phyloP scores from a whole-genome alignment of 139 green algal species.

The Ostreobium quekettii region DNA sequence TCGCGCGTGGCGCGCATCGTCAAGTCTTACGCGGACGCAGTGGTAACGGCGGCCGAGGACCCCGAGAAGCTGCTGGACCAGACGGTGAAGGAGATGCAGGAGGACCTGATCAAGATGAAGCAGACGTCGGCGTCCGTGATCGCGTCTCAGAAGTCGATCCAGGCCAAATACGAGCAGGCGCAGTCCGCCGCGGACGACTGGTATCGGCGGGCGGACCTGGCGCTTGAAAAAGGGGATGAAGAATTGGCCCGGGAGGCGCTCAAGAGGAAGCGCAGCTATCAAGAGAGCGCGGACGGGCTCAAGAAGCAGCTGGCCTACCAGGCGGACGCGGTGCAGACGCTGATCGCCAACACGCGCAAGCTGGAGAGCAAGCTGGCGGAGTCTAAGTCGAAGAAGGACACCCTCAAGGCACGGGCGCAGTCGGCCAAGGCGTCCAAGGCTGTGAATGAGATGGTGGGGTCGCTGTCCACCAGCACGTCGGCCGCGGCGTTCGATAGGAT shows the following conservation, averaged over 20 bases:
- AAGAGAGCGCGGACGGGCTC: slow-evolving; percentile 78
- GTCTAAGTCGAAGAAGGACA: slow-evolving; percentile 98
- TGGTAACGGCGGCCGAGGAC: slow-evolving; percentile 80
- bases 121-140: slow-evolving; percentile 93
- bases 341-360: slow-evolving; percentile 79
- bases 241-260: slow-evolving; percentile 92
- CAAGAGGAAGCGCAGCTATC: slow-evolving; percentile 75
- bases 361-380: slow-evolving; percentile 84
- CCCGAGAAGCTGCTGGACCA: slow-evolving; percentile 98
- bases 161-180: slow-evolving; percentile 88
- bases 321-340: slow-evolving; percentile 75
- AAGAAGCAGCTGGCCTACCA: slow-evolving; percentile 83
- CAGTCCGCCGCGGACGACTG: slow-evolving; percentile 69
- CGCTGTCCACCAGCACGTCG: slow-evolving; percentile 76
- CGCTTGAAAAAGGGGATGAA: slow-evolving; percentile 92
- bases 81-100: slow-evolving; percentile 95
- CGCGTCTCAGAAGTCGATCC: slow-evolving; percentile 93
- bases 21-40: slow-evolving; percentile 81
- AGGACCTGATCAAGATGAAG: slow-evolving; percentile 94
- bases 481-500: slow-evolving; percentile 94
- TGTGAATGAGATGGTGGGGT: slow-evolving; percentile 44
- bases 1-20: slow-evolving; percentile 66
- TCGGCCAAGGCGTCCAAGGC: slow-evolving; percentile 61
- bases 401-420: slow-evolving; percentile 92
- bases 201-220: slow-evolving; percentile 87